These are phyloP conservation scores for Leishmania arabica DNA, from an alignment of 208 protist genomes.

Conservation along the genomic window DNA sequence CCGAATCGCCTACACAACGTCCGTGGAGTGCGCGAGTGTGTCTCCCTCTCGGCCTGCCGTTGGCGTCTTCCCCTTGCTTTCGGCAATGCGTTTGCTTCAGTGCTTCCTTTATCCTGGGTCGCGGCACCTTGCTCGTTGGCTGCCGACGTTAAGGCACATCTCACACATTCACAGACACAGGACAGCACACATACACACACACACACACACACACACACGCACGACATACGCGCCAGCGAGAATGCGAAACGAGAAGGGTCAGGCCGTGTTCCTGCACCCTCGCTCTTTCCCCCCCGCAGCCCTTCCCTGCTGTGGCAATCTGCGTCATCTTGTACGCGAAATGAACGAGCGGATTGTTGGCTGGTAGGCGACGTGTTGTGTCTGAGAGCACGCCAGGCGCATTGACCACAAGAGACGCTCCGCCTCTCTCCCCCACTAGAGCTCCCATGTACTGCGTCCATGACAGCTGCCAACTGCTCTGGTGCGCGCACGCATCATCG, in stretches of 20 bases:
- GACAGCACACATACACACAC: too few species aligned
- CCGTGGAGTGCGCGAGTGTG: not conserved
- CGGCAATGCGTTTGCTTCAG: not conserved
- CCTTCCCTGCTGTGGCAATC: not conserved
- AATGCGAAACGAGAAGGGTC: not conserved
- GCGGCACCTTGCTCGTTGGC: not conserved
- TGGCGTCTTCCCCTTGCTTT: not conserved
- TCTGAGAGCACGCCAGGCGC: not conserved
- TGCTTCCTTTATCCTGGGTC: not conserved
- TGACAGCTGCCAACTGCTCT: not conserved
- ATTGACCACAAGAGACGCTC: not conserved
- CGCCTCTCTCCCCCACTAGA: not conserved
- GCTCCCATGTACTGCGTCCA: not conserved
- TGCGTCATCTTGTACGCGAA: not conserved
- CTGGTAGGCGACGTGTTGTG: not conserved
- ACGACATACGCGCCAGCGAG: not conserved
- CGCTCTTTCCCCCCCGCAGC: not conserved
- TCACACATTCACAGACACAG: not conserved
- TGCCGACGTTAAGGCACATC: not conserved
- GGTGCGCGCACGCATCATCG: not conserved
- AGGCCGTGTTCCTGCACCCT: not conserved
- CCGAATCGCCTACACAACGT: not conserved
- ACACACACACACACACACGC: not conserved
- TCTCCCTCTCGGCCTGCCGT: constrained; percentile 4
- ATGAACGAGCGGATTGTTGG: not conserved